Base-by-base conservation (phyloP, 1,284 basidiomycete genomes). In the Rhodotorula sp. region DNA sequence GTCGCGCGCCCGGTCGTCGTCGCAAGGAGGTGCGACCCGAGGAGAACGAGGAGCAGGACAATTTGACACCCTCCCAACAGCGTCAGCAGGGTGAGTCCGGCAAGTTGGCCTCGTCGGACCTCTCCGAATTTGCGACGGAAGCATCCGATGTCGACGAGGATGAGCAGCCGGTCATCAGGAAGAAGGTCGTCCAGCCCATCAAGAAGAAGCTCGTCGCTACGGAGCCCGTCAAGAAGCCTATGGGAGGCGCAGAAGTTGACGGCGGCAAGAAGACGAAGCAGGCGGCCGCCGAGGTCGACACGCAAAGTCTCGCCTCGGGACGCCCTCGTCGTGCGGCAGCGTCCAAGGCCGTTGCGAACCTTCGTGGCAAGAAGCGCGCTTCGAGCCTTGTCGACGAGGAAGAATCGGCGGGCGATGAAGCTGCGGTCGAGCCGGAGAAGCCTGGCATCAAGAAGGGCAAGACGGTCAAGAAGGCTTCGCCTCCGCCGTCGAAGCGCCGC, bases 401-500 rank as follows among this genome's bases (percentile, higher is more conserved):
- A 2, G 58, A 34, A 4, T 20, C 2, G 29, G 29, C 8, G 44
- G 52, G 15, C 11, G 27, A 24, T 22, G 34, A 53, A 22, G 30
- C 19, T 9, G 19, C 29, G 34, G 30, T 51, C 24, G 48, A 49
- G 47, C 7, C 44, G 47, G 22, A 24, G 22, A 44, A 52, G 36
- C 22, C 30, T n/a, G 24, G 27, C 34, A 20, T 56, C 39, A 54
- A 47, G 57, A 46, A 51, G 63, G 29, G 2, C 20, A 19, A 39
- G 39, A n/a, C 44, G n/a, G 2, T 32, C 24, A 19, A 30, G 11
- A 34, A n/a, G 22, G 49, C 49, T n/a, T 44, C 44, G 19, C 44
- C 51, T 27, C n/a, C 29, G 22, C 57, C 29, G 9, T 6, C 59
- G 52, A 66, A 66, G 34, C 64, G 64, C 32, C 47, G 59, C 65